phyloP scores from a whole-genome alignment of 2,329 filamentous ascomycete genomes.

The Coniochaeta sp. region DNA sequence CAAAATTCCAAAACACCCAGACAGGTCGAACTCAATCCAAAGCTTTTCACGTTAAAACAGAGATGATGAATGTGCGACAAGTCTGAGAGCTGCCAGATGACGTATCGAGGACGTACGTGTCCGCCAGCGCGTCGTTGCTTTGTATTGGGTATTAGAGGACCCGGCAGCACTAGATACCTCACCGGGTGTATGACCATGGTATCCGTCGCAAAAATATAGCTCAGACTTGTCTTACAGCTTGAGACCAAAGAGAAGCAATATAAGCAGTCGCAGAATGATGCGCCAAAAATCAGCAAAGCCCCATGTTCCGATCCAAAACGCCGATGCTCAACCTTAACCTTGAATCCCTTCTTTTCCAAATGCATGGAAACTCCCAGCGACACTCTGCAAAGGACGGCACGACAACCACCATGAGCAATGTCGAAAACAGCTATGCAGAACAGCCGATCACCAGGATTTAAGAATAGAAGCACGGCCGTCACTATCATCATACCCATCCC shows the following conservation, averaged over 20 bases:
- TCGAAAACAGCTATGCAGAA: neutral
- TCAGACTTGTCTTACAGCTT: neutral
- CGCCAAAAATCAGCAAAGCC: neutral
- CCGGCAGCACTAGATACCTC: neutral
- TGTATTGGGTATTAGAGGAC: conserved; percentile 11
- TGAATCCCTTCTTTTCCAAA: neutral
- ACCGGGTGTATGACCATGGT: neutral
- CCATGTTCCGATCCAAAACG: neutral
- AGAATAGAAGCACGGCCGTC: neutral
- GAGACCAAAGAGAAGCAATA: neutral
- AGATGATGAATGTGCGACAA: neutral
- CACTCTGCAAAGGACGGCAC: too few relatives aligned
- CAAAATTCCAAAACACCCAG: neutral
- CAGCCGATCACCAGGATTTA: neutral
- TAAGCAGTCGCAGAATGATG: neutral
- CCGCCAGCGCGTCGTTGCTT: neutral
- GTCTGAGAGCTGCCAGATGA: neutral
- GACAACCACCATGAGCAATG: too few relatives aligned
- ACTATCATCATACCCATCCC: conserved; percentile 34
- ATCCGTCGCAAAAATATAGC: neutral
- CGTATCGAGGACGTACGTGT: neutral
- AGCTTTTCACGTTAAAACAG: neutral
- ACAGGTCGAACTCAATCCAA: neutral
- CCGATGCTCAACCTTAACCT: neutral
- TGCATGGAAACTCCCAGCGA: neutral